A percentile compares a stretch with the other conserved stretches of the same genome.
These are phyloP conservation scores for Nitzschia sp. DNA, from an alignment of 108 stramenopile genomes.

Conservation along the genomic window DNA sequence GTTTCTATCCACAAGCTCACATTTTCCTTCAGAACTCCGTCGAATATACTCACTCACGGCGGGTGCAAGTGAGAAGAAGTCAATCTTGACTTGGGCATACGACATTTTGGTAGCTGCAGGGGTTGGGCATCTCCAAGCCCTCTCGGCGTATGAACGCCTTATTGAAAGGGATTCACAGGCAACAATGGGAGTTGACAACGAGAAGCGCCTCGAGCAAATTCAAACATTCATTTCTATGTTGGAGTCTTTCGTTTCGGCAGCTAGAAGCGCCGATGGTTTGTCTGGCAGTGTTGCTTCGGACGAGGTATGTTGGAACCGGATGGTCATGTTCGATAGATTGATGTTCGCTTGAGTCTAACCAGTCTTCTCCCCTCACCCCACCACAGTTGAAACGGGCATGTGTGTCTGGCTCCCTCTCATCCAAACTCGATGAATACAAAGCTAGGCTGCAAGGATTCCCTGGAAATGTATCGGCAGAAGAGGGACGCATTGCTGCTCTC, in stretches of 20 bases:
- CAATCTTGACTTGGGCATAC: constrained; percentile 58
- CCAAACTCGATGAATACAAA: constrained; percentile 45
- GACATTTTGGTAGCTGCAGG: constrained; percentile 61
- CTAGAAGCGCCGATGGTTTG: constrained; percentile 5
- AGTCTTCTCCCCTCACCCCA: background rate
- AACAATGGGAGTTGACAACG: constrained; percentile 25
- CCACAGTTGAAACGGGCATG: constrained; percentile 40
- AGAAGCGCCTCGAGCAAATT: constrained; percentile 38
- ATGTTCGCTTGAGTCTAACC: background rate
- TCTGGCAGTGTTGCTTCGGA: constrained; percentile 12
- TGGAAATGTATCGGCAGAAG: constrained; percentile 16
- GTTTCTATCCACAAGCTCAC: constrained; percentile 12
- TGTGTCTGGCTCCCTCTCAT: constrained; percentile 37
- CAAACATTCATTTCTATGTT: constrained; percentile 44
- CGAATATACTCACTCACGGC: constrained; percentile 29
- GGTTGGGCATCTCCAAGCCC: constrained; percentile 49
- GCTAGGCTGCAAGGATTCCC: constrained; percentile 37
- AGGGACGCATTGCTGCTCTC: constrained; percentile 5
- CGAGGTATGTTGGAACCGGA: background rate
- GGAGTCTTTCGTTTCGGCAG: constrained; percentile 47
- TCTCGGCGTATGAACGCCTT: constrained; percentile 48
- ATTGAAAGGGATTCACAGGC: constrained; percentile 16
- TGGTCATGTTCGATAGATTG: background rate
- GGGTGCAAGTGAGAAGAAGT: constrained; percentile 12
- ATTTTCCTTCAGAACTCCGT: constrained; percentile 45